Conservation (phyloP, 306 rosid genomes). For the Casuarina equisetifolia region DNA sequence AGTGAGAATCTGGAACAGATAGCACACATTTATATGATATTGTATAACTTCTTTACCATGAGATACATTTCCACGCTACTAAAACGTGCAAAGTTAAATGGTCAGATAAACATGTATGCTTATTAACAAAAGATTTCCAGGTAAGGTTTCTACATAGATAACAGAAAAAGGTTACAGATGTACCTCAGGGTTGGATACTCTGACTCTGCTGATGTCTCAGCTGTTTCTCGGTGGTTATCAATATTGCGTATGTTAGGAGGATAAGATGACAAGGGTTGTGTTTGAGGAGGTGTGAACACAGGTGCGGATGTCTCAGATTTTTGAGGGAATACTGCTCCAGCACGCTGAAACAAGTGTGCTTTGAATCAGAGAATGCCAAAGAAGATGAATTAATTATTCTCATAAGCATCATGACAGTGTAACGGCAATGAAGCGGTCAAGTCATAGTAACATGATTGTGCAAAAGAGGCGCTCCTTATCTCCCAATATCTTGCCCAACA, state of each 20-base stretch:
- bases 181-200: slow-evolving; percentile 93
- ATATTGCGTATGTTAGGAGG: slow-evolving; percentile 68
- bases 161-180: slow-evolving; percentile 25
- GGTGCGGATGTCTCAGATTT: slow-evolving; percentile 81
- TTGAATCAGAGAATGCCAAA: slow-evolving; percentile 17
- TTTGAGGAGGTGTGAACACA: slow-evolving; percentile 87
- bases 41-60: not conserved
- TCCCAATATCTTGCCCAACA: not conserved
- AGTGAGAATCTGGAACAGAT: slow-evolving; percentile 21
- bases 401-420: slow-evolving; percentile 14
- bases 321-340: slow-evolving; percentile 92
- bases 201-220: slow-evolving; percentile 73
- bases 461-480: slow-evolving; percentile 9
- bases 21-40: slow-evolving; percentile 19
- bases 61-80: slow-evolving; percentile 14
- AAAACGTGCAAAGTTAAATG: slow-evolving; percentile 10
- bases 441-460: slow-evolving; percentile 14
- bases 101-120: slow-evolving; percentile 16
- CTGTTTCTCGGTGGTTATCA: slow-evolving; percentile 45
- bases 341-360: slow-evolving; percentile 58
- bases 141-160: slow-evolving; percentile 10
- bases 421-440: slow-evolving; percentile 16
- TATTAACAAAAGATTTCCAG: not conserved
- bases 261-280: slow-evolving; percentile 78
- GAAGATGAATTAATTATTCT: slow-evolving; percentile 22